These are phyloP conservation scores for Rhizopogon roseolus DNA, from an alignment of 768 basidiomycete species.

Conservation along the genomic window DNA sequence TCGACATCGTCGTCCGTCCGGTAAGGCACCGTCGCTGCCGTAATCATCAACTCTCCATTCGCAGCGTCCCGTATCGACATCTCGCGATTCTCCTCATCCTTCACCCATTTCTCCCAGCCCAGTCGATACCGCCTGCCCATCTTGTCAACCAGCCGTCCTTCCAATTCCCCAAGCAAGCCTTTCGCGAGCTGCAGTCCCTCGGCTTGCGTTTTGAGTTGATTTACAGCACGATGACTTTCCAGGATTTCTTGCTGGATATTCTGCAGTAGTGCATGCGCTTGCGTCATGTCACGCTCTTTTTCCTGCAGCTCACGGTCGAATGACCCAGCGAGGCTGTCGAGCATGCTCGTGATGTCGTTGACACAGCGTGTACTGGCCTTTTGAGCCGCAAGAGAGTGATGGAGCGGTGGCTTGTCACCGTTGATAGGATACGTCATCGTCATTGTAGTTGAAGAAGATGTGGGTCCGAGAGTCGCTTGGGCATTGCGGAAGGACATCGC, in stretches of 20 bases:
- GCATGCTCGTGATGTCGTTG: slow-evolving; percentile 79
- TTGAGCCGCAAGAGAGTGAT: slow-evolving; percentile 82
- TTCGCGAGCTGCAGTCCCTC: slow-evolving; percentile 61
- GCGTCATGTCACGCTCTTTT: slow-evolving; percentile 86
- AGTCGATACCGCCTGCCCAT: slow-evolving; percentile 79
- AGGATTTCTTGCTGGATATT: slow-evolving; percentile 90
- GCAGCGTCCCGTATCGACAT: slow-evolving; percentile 57
- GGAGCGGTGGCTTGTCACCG: slow-evolving; percentile 68
- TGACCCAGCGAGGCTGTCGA: slow-evolving; percentile 82
- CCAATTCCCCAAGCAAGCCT: slow-evolving; percentile 53
- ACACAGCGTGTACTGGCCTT: slow-evolving; percentile 81
- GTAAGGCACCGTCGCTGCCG: slow-evolving; percentile 40
- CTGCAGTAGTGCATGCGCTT: slow-evolving; percentile 79
- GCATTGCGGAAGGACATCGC: slow-evolving; percentile 73
- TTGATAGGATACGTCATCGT: slow-evolving; percentile 38
- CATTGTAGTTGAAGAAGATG: background rate
- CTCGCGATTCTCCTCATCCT: slow-evolving; percentile 80
- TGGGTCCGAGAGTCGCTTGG: slow-evolving; percentile 50
- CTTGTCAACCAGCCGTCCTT: slow-evolving; percentile 61
- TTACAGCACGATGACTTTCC: slow-evolving; percentile 75
- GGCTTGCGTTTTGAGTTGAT: slow-evolving; percentile 63
- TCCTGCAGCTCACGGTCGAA: slow-evolving; percentile 91
- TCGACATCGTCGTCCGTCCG: slow-evolving; percentile 45
- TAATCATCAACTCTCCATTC: slow-evolving; percentile 49
- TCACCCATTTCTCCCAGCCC: slow-evolving; percentile 93